Percentiles rank a stretch among this genome's conserved stretches.
Conservation (phyloP, 2,329 filamentous ascomycete species). For the Xylariaceae sp. region DNA sequence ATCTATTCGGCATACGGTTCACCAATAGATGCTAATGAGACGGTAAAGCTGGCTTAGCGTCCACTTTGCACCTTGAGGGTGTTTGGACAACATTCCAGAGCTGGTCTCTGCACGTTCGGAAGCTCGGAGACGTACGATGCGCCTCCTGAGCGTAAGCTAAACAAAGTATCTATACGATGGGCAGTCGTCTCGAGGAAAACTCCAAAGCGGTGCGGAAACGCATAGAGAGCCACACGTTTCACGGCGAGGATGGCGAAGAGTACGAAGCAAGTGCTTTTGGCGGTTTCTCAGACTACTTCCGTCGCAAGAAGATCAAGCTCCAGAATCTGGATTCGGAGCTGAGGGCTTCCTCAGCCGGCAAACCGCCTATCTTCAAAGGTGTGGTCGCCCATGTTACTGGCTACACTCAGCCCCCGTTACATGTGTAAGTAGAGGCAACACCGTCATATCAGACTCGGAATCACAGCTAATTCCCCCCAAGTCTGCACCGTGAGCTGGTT, state of each 20-base stretch:
- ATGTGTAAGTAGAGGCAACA: slow-evolving; percentile 48
- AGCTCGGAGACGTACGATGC: slow-evolving; percentile 4
- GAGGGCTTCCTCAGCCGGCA: slow-evolving; percentile 61
- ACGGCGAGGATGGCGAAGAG: slow-evolving; percentile 81
- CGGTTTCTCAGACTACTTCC: slow-evolving; percentile 86
- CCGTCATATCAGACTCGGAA: neutral
- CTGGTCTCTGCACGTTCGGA: slow-evolving; percentile 13
- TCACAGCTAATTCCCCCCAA: slow-evolving; percentile 20
- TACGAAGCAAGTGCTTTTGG: slow-evolving; percentile 84
- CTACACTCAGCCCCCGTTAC: slow-evolving; percentile 90
- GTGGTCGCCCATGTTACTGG: slow-evolving; percentile 90
- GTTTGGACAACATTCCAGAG: no score
- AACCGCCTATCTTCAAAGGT: slow-evolving; percentile 82
- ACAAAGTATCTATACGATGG: slow-evolving; percentile 39
- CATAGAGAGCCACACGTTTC: slow-evolving; percentile 64
- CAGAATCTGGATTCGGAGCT: slow-evolving; percentile 88
- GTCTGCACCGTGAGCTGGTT: slow-evolving; percentile 78
- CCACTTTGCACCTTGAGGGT: no score
- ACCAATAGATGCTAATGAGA: no score
- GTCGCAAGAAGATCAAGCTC: slow-evolving; percentile 93
- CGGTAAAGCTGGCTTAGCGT: no score
- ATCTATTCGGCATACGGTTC: no score
- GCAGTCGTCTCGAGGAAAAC: slow-evolving; percentile 56
- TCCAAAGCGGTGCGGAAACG: slow-evolving; percentile 57
- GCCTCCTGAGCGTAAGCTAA: neutral